Base-by-base conservation (phyloP, 768 basidiomycete genomes). In the Lentinula sp. region DNA sequence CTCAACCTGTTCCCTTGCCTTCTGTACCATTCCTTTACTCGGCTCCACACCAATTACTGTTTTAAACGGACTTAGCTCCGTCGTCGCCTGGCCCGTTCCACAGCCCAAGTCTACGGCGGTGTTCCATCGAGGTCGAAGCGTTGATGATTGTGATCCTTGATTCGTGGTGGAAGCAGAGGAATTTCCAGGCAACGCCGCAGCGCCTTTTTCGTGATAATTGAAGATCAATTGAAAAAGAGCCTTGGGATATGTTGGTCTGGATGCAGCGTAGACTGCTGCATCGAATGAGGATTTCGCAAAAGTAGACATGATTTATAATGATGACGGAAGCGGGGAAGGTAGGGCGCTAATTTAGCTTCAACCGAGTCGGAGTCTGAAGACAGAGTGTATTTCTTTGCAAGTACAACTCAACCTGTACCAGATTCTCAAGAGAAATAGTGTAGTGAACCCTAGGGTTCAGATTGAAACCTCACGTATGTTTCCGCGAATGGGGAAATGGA, bases 31-130 rank as follows among this genome's bases (percentile, higher is more conserved):
- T 56, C 78, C 77, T 43, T 73, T 70, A 46, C 88, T 87, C 0
- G 92, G 90, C 59, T 95, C 93, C n/a, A 91, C 74, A 1, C 86
- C 93, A 18, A 84, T 75, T 49, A 91, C 78, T n/a, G 76, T 72
- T 12, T 69, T 68, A 72, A 94, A 94, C 0, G 76, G 72, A 1
- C 70, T 72, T 4, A 91, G 77, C 46, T 79, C 79, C 1, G 77
- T 69, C 0, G 88, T 92, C 35, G 88, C 87, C 69, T 92, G 87
- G 41, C 91, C 90, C 90, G 60, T 52, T n/a, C 93, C 91, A 72
- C 92, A 93, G 4, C 93, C 91, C 2, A 93, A 69, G 66, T 95
- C 92, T 0, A 91, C 77, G 0, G 88, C 90, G 16, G 72, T 76
- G 13, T 83, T 77, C 80, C 84, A 89, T 57, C 70, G 63, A 52